Percentiles rank a stretch among this genome's conserved stretches.
Evolutionary conservation across 495 filamentous ascomycete genomes (phyloP).

Genomic region (Aspergillus leporis): DNA sequence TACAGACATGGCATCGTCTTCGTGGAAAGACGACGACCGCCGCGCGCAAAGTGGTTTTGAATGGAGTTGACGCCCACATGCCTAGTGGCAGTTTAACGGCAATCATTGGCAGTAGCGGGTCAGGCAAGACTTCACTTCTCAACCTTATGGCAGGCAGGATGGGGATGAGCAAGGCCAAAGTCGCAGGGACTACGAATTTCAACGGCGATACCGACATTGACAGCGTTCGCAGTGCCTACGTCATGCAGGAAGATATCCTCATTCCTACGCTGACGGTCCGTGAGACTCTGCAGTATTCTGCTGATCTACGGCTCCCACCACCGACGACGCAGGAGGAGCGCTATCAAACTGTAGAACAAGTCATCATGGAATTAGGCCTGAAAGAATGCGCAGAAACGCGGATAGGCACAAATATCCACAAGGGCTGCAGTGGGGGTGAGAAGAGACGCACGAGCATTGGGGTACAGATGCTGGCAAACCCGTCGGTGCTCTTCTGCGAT

Average conservation of each 20-base stretch:
- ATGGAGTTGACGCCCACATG: conserved; percentile 56
- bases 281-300: conserved; percentile 70
- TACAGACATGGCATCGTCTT: conserved; percentile 24
- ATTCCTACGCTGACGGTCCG: conserved; percentile 70
- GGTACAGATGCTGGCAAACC: conserved; percentile 73
- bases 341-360: conserved; percentile 62
- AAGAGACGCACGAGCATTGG: conserved; percentile 73
- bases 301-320: conserved; percentile 62
- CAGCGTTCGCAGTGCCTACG: conserved; percentile 63
- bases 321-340: conserved; percentile 59
- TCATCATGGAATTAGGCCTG: conserved; percentile 70
- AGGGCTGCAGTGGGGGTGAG: conserved; percentile 75
- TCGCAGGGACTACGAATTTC: conserved; percentile 17
- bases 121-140: conserved; percentile 71
- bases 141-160: conserved; percentile 70
- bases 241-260: conserved; percentile 76
- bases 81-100: conserved; percentile 64
- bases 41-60: conserved; percentile 44
- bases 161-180: conserved; percentile 34
- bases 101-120: conserved; percentile 72
- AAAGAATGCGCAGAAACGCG: conserved; percentile 73
- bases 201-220: conserved; percentile 49
- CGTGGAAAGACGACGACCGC: conserved; percentile 21
- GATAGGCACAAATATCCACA: conserved; percentile 42
- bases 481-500: conserved; percentile 72